Base-by-base conservation (phyloP, 306 rosid genomes). In the Lablab purpureus region DNA sequence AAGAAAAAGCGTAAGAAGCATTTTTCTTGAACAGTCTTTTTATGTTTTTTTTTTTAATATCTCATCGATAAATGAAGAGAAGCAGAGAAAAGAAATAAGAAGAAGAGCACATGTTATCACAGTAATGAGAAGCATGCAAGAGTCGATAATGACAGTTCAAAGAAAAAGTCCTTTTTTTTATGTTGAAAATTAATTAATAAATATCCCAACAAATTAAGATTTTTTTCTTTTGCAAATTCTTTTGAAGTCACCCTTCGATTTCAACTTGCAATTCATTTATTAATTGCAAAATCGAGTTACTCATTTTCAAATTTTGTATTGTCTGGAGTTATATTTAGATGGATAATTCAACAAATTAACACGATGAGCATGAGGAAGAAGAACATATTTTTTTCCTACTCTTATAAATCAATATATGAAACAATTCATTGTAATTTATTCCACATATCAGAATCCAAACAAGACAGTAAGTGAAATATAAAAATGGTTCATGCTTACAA, bases 1-100 rank as follows among this genome's bases (percentile, higher is more conserved):
- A 82, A 70, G 74, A 43, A 82, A 82, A 82, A 82, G 82, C 68
- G 10, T 50, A 3, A 34, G 46, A 30, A 46, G 73, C 67, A 75
- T 49, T 82, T 81, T 68, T 69, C 30, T 75, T 67, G 50, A 5
- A 59, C 64, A 34, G 4, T 32, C 4, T 6, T 52, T 73, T 27
- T 50, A 5, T 28, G 37, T 6, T 66, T 51, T 8, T 3, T n/a
- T n/a, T n/a, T 76, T 50, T 51, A 62, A 64, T 73, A 34, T 60
- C 49, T 41, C 18, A 27, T n/a, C 46, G 2, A n/a, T 68, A 68
- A 25, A 27, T 56, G 49, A 62, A 72, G 40, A 52, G 40, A 18
- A 32, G 4, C 54, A 49, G 19, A 19, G 12, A 74, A 60, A 71
- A 67, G 40, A 74, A 55, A 81, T 30, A 4, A 13, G 69, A 80